These are phyloP conservation scores for Alternaria rosae DNA, from an alignment of 2,329 filamentous ascomycete genomes.

Conservation along the genomic window DNA sequence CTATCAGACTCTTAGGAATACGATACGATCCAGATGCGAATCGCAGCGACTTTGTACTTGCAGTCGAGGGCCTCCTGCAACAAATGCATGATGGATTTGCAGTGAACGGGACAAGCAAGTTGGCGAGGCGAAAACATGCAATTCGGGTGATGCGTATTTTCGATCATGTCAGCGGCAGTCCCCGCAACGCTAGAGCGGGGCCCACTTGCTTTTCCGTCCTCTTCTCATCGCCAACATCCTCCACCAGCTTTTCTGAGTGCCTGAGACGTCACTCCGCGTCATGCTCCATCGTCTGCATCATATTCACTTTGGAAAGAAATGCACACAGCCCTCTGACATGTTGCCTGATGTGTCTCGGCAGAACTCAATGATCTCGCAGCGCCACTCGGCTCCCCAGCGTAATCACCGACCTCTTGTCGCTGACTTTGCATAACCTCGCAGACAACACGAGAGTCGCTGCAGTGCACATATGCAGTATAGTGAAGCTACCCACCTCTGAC, in stretches of 20 bases:
- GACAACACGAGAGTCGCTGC: background rate
- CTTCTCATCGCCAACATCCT: background rate
- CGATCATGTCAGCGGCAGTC: background rate
- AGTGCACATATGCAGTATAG: background rate
- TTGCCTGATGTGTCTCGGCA: conserved; percentile 2
- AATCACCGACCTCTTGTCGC: conserved; percentile 6
- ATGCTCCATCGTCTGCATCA: background rate
- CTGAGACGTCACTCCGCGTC: background rate
- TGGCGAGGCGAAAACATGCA: background rate
- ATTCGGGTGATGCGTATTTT: background rate
- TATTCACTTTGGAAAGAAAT: background rate
- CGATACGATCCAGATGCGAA: background rate
- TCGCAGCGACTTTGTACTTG: background rate
- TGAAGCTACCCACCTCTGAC: background rate
- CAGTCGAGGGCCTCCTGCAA: background rate
- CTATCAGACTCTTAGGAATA: background rate
- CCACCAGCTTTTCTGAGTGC: background rate
- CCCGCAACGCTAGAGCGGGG: background rate
- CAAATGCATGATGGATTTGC: background rate
- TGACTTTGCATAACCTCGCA: conserved; percentile 9
- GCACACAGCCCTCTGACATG: background rate
- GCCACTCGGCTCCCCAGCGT: conserved; percentile 12
- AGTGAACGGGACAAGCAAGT: background rate
- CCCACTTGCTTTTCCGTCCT: background rate
- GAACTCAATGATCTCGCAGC: background rate